Evolutionary conservation across 345 rosid species (phyloP), one percentile per base, ranked within the genome.

Genomic region (Euclidium syriacum): DNA sequence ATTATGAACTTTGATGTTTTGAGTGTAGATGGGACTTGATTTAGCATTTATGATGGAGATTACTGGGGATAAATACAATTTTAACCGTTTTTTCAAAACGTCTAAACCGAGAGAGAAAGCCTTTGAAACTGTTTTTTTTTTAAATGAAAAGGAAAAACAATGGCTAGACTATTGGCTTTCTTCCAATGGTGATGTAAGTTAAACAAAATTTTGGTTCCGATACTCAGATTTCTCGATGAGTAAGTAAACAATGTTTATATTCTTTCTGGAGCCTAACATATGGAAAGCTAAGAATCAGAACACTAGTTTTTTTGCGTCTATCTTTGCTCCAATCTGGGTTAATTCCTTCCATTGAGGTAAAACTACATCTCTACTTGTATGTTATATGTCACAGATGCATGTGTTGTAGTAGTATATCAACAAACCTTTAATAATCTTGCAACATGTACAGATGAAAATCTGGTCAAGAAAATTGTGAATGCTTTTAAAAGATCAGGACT

Each of bases 121-220:
- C 0, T 68, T 90, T 38, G 52, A 74, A 58, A 50, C 85, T 3
- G 65, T 94, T 26, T 87, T 90, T n/a, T n/a, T n/a, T 58, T 87
- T 92, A 95, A 90, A 84, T 25, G 84, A 79, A 16, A 38, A 78
- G 36, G 70, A 33, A 81, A 91, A 95, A 24, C 97, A 90, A 41
- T 94, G 96, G 99, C 76, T 83, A 49, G 99, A 94, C 74, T 94
- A 87, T 76, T 81, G 97, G 90, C 73, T 84, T 33, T 48, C 70
- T 33, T 64, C 27, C 34, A 58, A 8, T 17, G 75, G 60, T 57
- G 65, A 41, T 40, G 65, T 71, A 71, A 57, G 66, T 41, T 49
- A 34, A 11, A n/a, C 24, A 0, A 33, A 33, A 40, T 27, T n/a
- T 12, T 4, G 17, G 7, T 22, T 39, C 43, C 3, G 14, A 30